Conservation (phyloP, 140 eudicot genomes). For the Flaveria floridana region DNA sequence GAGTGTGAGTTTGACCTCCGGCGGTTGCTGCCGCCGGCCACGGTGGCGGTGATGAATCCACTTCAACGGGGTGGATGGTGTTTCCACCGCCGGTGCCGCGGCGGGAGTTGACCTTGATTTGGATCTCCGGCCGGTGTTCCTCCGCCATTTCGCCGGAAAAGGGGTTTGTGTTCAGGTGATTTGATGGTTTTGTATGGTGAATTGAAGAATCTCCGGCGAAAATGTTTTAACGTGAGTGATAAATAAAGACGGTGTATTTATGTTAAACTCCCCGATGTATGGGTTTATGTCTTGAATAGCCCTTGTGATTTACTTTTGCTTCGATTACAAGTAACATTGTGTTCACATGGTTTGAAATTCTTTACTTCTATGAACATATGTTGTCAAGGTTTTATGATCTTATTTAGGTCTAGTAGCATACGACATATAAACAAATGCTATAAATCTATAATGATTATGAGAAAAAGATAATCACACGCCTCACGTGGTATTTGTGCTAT, state of each 20-base stretch:
- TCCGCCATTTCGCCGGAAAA: slow-evolving; percentile 38
- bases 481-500: not conserved
- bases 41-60: slow-evolving; percentile 41
- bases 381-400: not conserved
- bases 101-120: slow-evolving; percentile 35
- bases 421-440: not conserved
- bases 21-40: slow-evolving; percentile 23
- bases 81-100: slow-evolving; percentile 27
- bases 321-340: not conserved
- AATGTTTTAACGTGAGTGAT: not conserved
- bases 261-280: slow-evolving; percentile 19
- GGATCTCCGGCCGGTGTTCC: slow-evolving; percentile 35
- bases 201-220: not conserved
- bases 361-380: not conserved
- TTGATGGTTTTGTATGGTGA: not conserved
- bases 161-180: not conserved
- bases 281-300: not conserved
- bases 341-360: not conserved
- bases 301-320: not conserved
- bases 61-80: slow-evolving; percentile 31
- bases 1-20: not conserved
- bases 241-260: not conserved
- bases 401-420: not conserved
- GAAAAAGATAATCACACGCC: not conserved
- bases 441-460: not conserved